phyloP scores from a whole-genome alignment of 768 basidiomycete genomes.

The Russula ochroleuca region DNA sequence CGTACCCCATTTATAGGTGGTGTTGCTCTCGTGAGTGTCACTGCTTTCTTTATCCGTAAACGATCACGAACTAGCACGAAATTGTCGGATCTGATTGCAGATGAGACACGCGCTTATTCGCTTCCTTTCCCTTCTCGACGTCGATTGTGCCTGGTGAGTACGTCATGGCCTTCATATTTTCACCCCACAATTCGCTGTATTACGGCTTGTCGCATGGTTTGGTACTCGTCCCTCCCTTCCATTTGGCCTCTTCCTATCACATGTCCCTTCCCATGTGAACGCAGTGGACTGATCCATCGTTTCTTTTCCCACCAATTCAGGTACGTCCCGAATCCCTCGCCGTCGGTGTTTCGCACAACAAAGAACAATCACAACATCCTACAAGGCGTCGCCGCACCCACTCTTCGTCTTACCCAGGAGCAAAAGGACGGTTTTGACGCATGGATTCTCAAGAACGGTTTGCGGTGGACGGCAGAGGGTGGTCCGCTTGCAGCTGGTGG shows the following conservation, averaged over 20 bases:
- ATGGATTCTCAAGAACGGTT: slow-evolving; percentile 87
- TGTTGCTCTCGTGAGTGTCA: slow-evolving; percentile 74
- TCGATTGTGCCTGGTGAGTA: slow-evolving; percentile 77
- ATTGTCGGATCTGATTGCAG: slow-evolving; percentile 35
- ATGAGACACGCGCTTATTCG: slow-evolving; percentile 95
- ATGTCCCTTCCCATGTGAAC: slow-evolving; percentile 5
- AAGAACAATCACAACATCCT: slow-evolving; percentile 95
- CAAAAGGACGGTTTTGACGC: slow-evolving; percentile 77
- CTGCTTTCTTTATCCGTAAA: slow-evolving; percentile 25
- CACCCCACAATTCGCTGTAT: slow-evolving; percentile 11
- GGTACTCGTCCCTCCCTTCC: not conserved
- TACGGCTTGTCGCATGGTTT: slow-evolving; percentile 6
- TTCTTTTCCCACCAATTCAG: slow-evolving; percentile 36
- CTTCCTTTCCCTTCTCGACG: slow-evolving; percentile 73
- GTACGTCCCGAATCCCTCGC: slow-evolving; percentile 87
- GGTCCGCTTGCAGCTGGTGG: slow-evolving; percentile 81
- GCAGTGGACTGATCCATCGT: not conserved
- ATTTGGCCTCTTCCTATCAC: not conserved
- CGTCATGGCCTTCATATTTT: slow-evolving; percentile 27
- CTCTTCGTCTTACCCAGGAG: slow-evolving; percentile 70
- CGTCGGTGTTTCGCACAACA: slow-evolving; percentile 87
- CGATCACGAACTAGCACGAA: slow-evolving; percentile 13
- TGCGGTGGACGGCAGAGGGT: slow-evolving; percentile 82
- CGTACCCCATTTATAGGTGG: slow-evolving; percentile 53
- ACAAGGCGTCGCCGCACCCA: slow-evolving; percentile 83